Percentiles rank a stretch among this genome's conserved stretches.
phyloP scores from a whole-genome alignment of 768 basidiomycete genomes.

The Psilocybe subaeruginosa region DNA sequence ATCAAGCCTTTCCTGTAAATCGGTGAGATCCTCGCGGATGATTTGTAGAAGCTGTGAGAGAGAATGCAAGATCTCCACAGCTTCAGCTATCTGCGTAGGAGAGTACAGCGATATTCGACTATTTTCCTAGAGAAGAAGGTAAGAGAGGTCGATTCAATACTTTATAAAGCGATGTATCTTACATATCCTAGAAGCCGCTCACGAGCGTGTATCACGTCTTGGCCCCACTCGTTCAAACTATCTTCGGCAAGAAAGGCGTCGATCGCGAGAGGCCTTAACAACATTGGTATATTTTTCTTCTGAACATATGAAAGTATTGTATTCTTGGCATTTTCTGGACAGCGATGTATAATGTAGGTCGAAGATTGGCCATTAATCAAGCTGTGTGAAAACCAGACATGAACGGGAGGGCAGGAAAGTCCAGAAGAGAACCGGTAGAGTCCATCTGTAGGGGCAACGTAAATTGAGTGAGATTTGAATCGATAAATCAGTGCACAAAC shows the following conservation, averaged over 20 bases:
- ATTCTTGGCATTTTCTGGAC: not conserved
- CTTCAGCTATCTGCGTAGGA: not conserved
- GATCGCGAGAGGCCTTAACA: constrained; percentile 16
- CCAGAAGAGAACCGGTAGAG: constrained; percentile 5
- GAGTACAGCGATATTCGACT: not conserved
- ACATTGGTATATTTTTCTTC: not conserved
- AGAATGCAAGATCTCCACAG: constrained; percentile 11
- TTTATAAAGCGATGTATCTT: not conserved
- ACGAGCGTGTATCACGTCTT: constrained; percentile 1
- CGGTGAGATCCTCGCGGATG: constrained; percentile 14
- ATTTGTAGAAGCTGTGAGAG: constrained; percentile 16
- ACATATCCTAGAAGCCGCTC: constrained; percentile 12
- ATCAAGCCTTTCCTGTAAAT: constrained; percentile 11
- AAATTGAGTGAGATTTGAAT: not conserved
- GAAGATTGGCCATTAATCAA: not conserved
- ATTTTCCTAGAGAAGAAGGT: not conserved
- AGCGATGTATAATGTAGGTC: constrained; percentile 4
- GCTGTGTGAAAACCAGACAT: constrained; percentile 11
- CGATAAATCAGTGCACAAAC: not conserved
- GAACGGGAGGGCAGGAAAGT: not conserved
- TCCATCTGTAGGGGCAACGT: not conserved
- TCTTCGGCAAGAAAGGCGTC: constrained; percentile 16
- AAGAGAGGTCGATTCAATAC: not conserved
- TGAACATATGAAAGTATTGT: constrained; percentile 1
- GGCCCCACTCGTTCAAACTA: constrained; percentile 1